Base-by-base conservation (phyloP, 208 protist species). In the Crithidia sp. region DNA sequence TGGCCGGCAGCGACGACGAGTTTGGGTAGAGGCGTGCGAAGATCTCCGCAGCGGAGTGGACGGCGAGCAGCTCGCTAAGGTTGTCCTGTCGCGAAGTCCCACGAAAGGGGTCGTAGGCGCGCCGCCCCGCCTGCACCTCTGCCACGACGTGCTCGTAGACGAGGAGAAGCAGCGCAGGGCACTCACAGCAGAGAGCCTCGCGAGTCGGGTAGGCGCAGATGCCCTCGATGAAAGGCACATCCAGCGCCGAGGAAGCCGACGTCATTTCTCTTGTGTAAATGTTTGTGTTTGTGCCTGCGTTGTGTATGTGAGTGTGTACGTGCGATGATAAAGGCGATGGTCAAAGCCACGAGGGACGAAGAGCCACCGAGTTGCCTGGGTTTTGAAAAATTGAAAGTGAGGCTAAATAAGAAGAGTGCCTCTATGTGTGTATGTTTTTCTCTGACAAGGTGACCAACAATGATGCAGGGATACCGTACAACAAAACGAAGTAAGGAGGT, bases 101-200 rank as follows among this genome's bases (percentile, higher is more conserved):
- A 41, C 67, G 37, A 19, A 91, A 76, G 19, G 83, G 79, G 74
- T 96, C 91, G 45, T 40, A 28, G 10, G 84, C 28, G 12, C 62
- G 72, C 55, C 67, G 69, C 28, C 77, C 83, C 0, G 60, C 52
- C 62, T 74, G 62, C 14, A 90, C 61, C 10, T 76, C 80, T 0
- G 82, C 78, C 13, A 90, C 76, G 16, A 95, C 68, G 70, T 93
- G 87, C 62, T 93, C 84, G 63, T 88, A 94, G 6, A 93, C 68
- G 7, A 88, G 62, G 43, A 86, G 63, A 17, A 74, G 68, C 19
- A 95, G 71, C 13, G 92, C 88, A n/a, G 90, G 92, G 55, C 90
- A 95, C 50, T 89, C 77, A 12, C 70, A 41, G 54, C 92, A 76
- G 13, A 97, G 81, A 14, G 16, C 19, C 36, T 92, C 86, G 41